Percentiles rank a stretch among this genome's conserved stretches.
These are phyloP conservation scores for Rhodotorula babjevae DNA, from an alignment of 768 basidiomycete genomes.

Conservation along the genomic window DNA sequence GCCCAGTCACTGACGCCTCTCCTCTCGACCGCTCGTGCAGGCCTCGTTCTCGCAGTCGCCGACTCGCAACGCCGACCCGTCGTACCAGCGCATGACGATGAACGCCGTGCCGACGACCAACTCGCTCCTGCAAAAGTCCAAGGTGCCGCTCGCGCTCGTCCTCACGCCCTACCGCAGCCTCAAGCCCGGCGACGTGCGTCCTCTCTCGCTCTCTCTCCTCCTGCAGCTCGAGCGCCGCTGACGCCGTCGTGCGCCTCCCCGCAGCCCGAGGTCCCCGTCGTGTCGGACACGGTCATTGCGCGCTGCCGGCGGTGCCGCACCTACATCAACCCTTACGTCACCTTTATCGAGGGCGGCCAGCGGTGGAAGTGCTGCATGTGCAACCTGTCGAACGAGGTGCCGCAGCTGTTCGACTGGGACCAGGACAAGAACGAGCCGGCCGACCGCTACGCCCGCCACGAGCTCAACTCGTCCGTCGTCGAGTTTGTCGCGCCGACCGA, in stretches of 20 bases:
- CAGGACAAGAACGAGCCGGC: slow-evolving; percentile 86
- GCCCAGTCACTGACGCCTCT: too few species aligned
- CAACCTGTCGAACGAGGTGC: slow-evolving; percentile 94
- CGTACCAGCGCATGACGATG: slow-evolving; percentile 84
- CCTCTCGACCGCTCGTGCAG: slow-evolving; percentile 26
- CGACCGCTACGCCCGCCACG: slow-evolving; percentile 87
- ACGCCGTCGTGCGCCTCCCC: too few species aligned
- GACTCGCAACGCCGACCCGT: slow-evolving; percentile 75
- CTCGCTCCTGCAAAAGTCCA: slow-evolving; percentile 73
- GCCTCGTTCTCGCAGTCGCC: slow-evolving; percentile 73
- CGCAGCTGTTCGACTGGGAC: slow-evolving; percentile 98
- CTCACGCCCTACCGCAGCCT: slow-evolving; percentile 84
- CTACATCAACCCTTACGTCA: slow-evolving; percentile 95
- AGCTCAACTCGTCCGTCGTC: slow-evolving; percentile 88
- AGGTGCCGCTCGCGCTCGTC: slow-evolving; percentile 74
- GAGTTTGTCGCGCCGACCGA: slow-evolving; percentile 97
- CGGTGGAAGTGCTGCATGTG: slow-evolving; percentile 99
- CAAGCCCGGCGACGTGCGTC: slow-evolving; percentile 58
- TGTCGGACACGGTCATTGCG: slow-evolving; percentile 90
- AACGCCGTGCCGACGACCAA: slow-evolving; percentile 90
- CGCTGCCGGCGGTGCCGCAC: slow-evolving; percentile 92
- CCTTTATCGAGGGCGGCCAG: slow-evolving; percentile 96
- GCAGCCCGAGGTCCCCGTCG: slow-evolving; percentile 77
- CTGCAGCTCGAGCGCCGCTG: background rate
- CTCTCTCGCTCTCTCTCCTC: background rate